A percentile compares a stretch with the other conserved stretches of the same genome.
These are phyloP conservation scores for Kwoniella newhampshirensis DNA, from an alignment of 768 basidiomycete genomes.

Conservation along the genomic window DNA sequence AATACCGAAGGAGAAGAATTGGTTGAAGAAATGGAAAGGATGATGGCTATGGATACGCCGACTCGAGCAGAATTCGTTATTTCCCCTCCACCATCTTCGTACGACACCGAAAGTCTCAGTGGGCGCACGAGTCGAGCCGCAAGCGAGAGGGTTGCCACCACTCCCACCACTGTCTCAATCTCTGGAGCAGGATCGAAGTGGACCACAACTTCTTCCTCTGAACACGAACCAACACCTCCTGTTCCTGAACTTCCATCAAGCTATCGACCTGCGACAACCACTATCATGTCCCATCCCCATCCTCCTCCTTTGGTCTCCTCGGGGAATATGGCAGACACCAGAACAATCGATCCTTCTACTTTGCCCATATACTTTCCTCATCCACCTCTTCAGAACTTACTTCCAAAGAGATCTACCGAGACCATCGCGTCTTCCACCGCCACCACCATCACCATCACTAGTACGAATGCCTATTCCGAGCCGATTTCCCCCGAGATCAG, in stretches of 20 bases:
- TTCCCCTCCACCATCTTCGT: constrained; percentile 27
- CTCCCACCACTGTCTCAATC: background rate
- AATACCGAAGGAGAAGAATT: constrained; percentile 30
- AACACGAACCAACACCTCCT: constrained; percentile 4
- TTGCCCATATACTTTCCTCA: constrained; percentile 4
- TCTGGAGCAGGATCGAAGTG: background rate
- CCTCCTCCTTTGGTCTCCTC: background rate
- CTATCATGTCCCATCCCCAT: constrained; percentile 32
- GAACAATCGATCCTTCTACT: background rate
- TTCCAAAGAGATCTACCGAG: constrained; percentile 23
- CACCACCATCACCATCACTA: constrained; percentile 1
- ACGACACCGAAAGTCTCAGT: background rate
- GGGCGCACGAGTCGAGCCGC: constrained; percentile 13
- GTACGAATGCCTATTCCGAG: constrained; percentile 4
- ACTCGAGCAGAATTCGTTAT: constrained; percentile 46
- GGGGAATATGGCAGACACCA: background rate
- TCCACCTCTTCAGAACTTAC: constrained; percentile 13
- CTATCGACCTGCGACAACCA: constrained; percentile 1
- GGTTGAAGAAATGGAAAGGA: constrained; percentile 42
- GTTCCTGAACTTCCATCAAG: constrained; percentile 7
- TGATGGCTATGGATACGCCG: constrained; percentile 46
- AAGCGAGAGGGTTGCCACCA: constrained; percentile 3
- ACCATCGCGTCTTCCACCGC: constrained; percentile 13
- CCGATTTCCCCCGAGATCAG: constrained; percentile 12
- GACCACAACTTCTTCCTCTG: background rate